Percentiles rank a stretch among this genome's conserved stretches.
Evolutionary conservation across 2,329 filamentous ascomycete species (phyloP).

Genomic region (Lasiodiplodia sp.): DNA sequence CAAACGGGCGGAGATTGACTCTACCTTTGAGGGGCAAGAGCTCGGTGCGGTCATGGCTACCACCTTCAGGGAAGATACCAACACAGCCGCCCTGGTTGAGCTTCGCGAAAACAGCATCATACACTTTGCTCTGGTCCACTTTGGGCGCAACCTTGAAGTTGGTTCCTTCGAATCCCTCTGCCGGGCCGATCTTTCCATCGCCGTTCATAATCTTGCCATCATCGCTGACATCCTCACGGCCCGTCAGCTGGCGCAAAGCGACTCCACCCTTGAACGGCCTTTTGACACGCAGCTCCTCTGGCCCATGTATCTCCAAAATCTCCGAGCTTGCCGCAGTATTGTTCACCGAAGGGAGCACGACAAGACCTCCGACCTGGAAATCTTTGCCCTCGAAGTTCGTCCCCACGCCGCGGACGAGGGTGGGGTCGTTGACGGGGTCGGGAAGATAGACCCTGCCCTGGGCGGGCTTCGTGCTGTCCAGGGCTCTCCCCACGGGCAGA

Average conservation of each 20-base stretch:
- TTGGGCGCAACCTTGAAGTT: conserved; percentile 90
- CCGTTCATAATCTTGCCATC: conserved; percentile 69
- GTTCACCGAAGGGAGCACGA: conserved; percentile 86
- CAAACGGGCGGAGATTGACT: background rate
- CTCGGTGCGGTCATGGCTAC: conserved; percentile 92
- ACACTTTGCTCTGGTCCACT: conserved; percentile 92
- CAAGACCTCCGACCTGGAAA: conserved; percentile 78
- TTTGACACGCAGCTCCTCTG: conserved; percentile 85
- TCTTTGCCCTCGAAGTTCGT: conserved; percentile 80
- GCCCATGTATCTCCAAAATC: conserved; percentile 79
- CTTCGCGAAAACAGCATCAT: conserved; percentile 88
- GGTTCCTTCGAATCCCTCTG: conserved; percentile 72
- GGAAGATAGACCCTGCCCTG: conserved; percentile 86
- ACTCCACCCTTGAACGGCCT: conserved; percentile 82
- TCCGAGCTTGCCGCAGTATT: conserved; percentile 82
- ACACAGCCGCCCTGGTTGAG: conserved; percentile 86
- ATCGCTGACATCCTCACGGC: conserved; percentile 73
- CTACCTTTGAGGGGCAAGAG: conserved; percentile 83
- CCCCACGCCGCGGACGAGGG: conserved; percentile 77
- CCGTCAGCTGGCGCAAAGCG: conserved; percentile 81
- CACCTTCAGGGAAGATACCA: conserved; percentile 96
- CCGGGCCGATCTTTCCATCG: conserved; percentile 59
- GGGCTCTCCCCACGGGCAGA: conserved; percentile 89
- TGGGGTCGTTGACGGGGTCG: conserved; percentile 84
- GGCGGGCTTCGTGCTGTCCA: conserved; percentile 84